Evolutionary conservation across 2,329 filamentous ascomycete genomes (phyloP), one percentile per base, ranked within the genome.

Genomic region (Aspergillus hiratsukae): DNA sequence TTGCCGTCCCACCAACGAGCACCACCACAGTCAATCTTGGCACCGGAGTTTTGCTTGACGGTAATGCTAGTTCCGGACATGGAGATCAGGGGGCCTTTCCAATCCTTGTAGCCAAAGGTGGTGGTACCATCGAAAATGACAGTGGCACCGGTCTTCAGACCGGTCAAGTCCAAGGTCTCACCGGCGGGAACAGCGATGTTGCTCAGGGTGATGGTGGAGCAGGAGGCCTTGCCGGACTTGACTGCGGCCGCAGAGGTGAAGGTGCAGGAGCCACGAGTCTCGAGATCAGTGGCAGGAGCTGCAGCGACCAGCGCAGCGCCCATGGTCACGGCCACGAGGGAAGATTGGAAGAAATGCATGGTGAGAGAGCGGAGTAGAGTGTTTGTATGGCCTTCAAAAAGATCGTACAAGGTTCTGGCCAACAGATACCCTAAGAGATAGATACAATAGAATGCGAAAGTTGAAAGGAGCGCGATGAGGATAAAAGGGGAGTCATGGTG

Each of bases 61-160:
- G 77, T 77, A 61, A 87, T 78, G 58, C 76, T 74, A 29, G 72
- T 81, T 43, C 86, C 87, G 0, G 81, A 81, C 61, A 88, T 76
- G 43, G 80, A 79, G 65, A 89, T 78, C 6, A 89, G 77, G 50
- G 86, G 86, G 1, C 87, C 86, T 1, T 68, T 69, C 86, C 85
- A 89, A 64, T 86, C 81, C 59, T 82, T 75, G 72, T 87, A 88
- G 25, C 77, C 85, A 66, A 86, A 89, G 52, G 81, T 83, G 21
- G 86, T 88, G 19, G 77, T 83, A 35, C 87, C 87, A 59, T 83
- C 72, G 72, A 89, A 88, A 61, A 81, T 82, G 60, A 87, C 78
- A 54, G 70, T 77, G 17, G 83, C 83, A 60, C 79, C 80, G n/a
- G 71, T 65, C 1, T 75, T 76, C 43, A 86, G 75, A 21, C 75